phyloP scores from a whole-genome alignment of 306 rosid genomes.

The Amphicarpaea edgeworthii region DNA sequence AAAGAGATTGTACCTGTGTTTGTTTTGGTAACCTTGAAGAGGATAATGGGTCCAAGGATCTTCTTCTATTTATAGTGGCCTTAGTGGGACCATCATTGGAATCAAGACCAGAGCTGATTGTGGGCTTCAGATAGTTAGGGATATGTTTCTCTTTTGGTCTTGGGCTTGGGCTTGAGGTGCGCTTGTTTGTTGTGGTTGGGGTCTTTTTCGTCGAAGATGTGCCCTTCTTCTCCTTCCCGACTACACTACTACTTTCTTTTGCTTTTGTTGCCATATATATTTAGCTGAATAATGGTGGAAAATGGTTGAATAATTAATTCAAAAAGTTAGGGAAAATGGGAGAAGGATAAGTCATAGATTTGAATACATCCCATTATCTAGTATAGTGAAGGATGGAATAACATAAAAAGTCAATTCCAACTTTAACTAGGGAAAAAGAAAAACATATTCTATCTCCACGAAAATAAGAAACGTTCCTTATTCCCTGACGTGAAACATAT shows the following conservation, averaged over 20 bases:
- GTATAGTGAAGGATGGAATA: not conserved
- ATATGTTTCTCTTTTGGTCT: conserved; percentile 53
- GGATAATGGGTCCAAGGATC: conserved; percentile 77
- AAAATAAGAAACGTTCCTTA: not conserved
- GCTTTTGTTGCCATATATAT: conserved; percentile 69
- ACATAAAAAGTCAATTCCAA: conserved; percentile 11
- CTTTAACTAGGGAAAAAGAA: not conserved
- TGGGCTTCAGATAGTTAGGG: conserved; percentile 78
- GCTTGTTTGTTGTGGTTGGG: conserved; percentile 42
- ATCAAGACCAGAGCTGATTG: conserved; percentile 62
- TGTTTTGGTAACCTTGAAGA: conserved; percentile 49
- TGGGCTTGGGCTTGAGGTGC: conserved; percentile 41
- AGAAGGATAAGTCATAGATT: too few species aligned
- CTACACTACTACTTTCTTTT: conserved; percentile 50
- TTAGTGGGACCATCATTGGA: conserved; percentile 46
- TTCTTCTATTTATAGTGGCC: conserved; percentile 64
- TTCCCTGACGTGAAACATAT: not conserved
- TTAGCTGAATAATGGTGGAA: too few species aligned
- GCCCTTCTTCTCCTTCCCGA: conserved; percentile 67
- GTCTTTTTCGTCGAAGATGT: conserved; percentile 47
- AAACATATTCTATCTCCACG: not conserved
- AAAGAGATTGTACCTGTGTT: conserved; percentile 48
- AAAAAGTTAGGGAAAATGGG: too few species aligned
- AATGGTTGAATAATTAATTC: too few species aligned
- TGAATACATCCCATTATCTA: too few species aligned